These are phyloP conservation scores for Solioccasus polychromus DNA, from an alignment of 768 basidiomycete species.

Conservation along the genomic window DNA sequence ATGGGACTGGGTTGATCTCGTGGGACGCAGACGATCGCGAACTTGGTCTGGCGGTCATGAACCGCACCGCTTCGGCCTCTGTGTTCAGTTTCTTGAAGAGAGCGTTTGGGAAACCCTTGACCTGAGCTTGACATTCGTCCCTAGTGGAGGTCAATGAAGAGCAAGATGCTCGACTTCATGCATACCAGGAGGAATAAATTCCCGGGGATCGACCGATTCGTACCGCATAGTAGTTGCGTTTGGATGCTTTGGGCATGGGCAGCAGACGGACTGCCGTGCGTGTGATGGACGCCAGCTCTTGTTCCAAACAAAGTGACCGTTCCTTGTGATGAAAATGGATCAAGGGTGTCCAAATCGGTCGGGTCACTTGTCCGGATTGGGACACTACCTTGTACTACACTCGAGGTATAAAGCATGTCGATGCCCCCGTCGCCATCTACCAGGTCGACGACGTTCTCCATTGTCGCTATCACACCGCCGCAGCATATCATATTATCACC, in stretches of 20 bases:
- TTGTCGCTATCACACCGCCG: background rate
- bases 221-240: slow-evolving; percentile 71
- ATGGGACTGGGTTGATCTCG: slow-evolving; percentile 12
- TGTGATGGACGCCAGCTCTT: slow-evolving; percentile 2
- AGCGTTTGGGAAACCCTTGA: slow-evolving; percentile 61
- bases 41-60: slow-evolving; percentile 37
- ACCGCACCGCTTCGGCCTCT: slow-evolving; percentile 56
- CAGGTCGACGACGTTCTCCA: too few species aligned
- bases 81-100: slow-evolving; percentile 66
- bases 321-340: background rate
- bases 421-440: too few species aligned
- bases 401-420: slow-evolving; percentile 29
- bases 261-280: background rate
- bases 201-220: slow-evolving; percentile 60
- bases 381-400: slow-evolving; percentile 29
- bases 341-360: slow-evolving; percentile 19
- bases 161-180: slow-evolving; percentile 26
- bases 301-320: slow-evolving; percentile 17
- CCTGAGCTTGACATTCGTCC: slow-evolving; percentile 69
- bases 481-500: background rate
- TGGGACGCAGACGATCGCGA: slow-evolving; percentile 8
- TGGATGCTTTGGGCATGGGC: slow-evolving; percentile 38
- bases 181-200: slow-evolving; percentile 70
- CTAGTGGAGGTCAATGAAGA: slow-evolving; percentile 38
- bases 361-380: slow-evolving; percentile 16